phyloP scores from a whole-genome alignment of 2,329 filamentous ascomycete genomes.

The Fusarium torulosum region DNA sequence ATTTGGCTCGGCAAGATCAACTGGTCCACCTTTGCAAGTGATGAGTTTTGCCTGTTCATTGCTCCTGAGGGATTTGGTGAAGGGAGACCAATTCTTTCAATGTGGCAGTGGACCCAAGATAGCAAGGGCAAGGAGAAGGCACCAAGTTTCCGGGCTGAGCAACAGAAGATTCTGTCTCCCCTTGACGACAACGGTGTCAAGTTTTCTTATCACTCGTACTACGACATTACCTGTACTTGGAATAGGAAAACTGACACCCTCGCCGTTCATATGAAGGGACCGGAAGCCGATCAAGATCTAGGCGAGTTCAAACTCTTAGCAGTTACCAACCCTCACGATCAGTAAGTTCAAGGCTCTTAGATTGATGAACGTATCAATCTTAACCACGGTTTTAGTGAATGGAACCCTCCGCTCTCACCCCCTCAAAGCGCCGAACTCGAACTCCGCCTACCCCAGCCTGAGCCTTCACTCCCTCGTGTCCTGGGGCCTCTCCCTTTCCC shows the following conservation, averaged over 20 bases:
- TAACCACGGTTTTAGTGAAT: not conserved
- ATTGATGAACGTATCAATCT: not conserved
- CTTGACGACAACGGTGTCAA: constrained; percentile 1
- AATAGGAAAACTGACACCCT: constrained; percentile 12
- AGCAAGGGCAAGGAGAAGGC: constrained; percentile 9
- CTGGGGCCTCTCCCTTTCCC: constrained; percentile 33
- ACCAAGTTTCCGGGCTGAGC: constrained; percentile 7
- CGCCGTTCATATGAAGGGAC: constrained; percentile 11
- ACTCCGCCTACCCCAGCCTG: constrained; percentile 23
- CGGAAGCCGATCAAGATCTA: not conserved
- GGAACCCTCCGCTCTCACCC: constrained; percentile 1
- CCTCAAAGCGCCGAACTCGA: constrained; percentile 17
- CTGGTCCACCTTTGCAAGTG: constrained; percentile 16
- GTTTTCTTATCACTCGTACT: constrained; percentile 26
- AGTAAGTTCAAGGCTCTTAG: not conserved
- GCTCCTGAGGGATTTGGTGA: constrained; percentile 37
- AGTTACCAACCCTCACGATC: constrained; percentile 16
- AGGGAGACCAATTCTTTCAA: constrained; percentile 34
- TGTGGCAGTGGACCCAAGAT: constrained; percentile 37
- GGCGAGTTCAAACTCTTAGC: constrained; percentile 21
- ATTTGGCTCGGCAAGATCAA: constrained; percentile 44
- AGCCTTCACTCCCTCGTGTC: constrained; percentile 16
- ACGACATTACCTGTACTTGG: constrained; percentile 25
- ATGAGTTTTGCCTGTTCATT: constrained; percentile 40
- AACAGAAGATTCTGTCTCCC: not conserved